Base-by-base conservation (phyloP, 2,329 filamentous ascomycete genomes). In the Fusarium euwallaceae region DNA sequence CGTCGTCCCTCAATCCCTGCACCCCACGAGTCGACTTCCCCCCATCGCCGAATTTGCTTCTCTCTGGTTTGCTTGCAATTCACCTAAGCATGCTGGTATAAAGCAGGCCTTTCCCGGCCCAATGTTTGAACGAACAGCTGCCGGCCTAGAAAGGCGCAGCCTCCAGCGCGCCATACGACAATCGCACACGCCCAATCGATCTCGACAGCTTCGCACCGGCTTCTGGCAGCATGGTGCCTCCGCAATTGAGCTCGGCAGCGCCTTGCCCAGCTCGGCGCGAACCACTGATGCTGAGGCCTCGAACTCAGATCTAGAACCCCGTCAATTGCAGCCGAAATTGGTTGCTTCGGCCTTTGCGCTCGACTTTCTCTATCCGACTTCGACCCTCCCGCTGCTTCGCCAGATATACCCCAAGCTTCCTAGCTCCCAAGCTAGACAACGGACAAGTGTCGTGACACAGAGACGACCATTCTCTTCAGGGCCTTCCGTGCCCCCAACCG, bases 71-170 rank as follows among this genome's bases (percentile, higher is more conserved):
- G 53, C 29, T 70, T 61, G 41, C 55, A 58, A 64, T 14, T 64
- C 51, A 29, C 39, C 70, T 64, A 74, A 80, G 78, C 68, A 81
- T 81, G 77, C 71, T 76, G 78, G 75, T 62, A 65, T 36, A 66
- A 24, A 67, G 51, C 51, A 55, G 51, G n/a, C n/a, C 56, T 55
- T 36, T 67, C 58, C 62, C 66, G 68, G 69, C 64, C 84, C 83
- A 81, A 89, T 90, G 88, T 87, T 90, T 78, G 88, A 90, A 84
- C 87, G 88, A 85, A 88, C 88, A 66, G 87, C 88, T 45, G 85
- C 86, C 71, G 85, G 84, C 81, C 82, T 90, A 81, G 89, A 90
- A 86, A 86, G 88, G 81, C 87, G 87, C 83, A 84, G 84, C 75
- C 83, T 90, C 80, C 87, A 87, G 80, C 85, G 88, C 81, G 84